Evolutionary conservation across 345 rosid species (phyloP).

Genomic region (Euphorbia peplus): DNA sequence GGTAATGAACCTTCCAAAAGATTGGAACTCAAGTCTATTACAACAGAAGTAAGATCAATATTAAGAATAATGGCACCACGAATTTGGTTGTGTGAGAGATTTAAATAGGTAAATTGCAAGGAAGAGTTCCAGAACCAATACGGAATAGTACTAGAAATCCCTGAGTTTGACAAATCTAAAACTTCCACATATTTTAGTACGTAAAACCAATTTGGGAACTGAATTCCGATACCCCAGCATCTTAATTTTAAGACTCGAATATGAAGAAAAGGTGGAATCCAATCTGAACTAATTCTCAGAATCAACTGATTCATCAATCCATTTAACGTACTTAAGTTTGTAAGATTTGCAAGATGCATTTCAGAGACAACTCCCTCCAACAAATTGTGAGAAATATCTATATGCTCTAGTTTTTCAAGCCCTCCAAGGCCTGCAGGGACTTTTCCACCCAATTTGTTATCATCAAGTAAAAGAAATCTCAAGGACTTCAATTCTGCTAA

Average conservation of each 20-base stretch:
- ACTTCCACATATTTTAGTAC: background rate
- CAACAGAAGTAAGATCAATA: background rate
- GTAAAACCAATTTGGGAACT: slow-evolving; percentile 1
- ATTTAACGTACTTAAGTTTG: slow-evolving; percentile 10
- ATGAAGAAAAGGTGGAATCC: slow-evolving; percentile 4
- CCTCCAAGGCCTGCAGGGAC: slow-evolving; percentile 20
- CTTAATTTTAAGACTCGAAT: background rate
- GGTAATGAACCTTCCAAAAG: slow-evolving; percentile 7
- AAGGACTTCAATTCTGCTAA: background rate
- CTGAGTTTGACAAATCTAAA: slow-evolving; percentile 6
- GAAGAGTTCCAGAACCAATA: slow-evolving; percentile 6
- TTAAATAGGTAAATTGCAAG: background rate
- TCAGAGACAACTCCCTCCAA: slow-evolving; percentile 22
- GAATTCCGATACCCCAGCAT: background rate
- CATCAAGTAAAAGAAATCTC: background rate
- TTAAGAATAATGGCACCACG: background rate
- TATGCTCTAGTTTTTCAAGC: background rate
- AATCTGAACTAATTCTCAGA: slow-evolving; percentile 4
- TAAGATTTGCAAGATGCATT: slow-evolving; percentile 24
- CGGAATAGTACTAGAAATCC: slow-evolving; percentile 4
- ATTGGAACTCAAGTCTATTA: slow-evolving; percentile 13
- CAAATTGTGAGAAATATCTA: slow-evolving; percentile 13
- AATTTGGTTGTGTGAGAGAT: slow-evolving; percentile 7
- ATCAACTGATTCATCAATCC: background rate
- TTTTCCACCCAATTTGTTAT: slow-evolving; percentile 11